Percentiles rank a stretch among this genome's conserved stretches.
These are phyloP conservation scores for Fonsecaea erecta DNA, from an alignment of 2,329 filamentous ascomycete genomes.

Conservation along the genomic window DNA sequence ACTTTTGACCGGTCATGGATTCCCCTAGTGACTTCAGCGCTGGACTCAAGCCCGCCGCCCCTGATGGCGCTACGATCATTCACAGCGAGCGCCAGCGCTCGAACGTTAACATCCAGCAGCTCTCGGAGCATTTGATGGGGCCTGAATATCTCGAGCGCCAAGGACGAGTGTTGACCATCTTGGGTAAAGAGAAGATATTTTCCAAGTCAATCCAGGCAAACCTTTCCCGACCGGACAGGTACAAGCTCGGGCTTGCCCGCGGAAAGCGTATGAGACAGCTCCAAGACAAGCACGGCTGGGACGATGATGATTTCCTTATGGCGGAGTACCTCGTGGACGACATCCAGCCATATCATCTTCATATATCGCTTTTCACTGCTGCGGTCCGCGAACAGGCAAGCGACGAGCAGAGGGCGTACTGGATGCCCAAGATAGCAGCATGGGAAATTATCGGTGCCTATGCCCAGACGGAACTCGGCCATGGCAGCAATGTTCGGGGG, in stretches of 20 bases:
- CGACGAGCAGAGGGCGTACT: slow-evolving; percentile 52
- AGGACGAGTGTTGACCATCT: slow-evolving; percentile 50
- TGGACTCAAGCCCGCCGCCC: slow-evolving; percentile 52
- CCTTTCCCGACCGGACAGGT: slow-evolving; percentile 56
- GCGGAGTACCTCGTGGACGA: slow-evolving; percentile 58
- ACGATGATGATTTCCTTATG: slow-evolving; percentile 54
- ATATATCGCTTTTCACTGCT: slow-evolving; percentile 56
- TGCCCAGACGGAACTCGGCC: slow-evolving; percentile 57
- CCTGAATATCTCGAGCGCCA: slow-evolving; percentile 53
- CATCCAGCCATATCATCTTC: slow-evolving; percentile 57
- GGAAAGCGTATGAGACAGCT: slow-evolving; percentile 56
- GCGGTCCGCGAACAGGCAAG: slow-evolving; percentile 56
- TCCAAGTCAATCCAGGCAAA: slow-evolving; percentile 56
- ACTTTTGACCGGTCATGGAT: background rate
- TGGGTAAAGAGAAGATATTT: slow-evolving; percentile 54
- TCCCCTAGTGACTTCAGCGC: slow-evolving; percentile 51
- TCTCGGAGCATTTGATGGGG: slow-evolving; percentile 52
- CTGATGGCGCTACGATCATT: slow-evolving; percentile 50
- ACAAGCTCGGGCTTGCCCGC: slow-evolving; percentile 56
- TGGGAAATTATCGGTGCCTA: slow-evolving; percentile 59
- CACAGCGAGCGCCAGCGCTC: slow-evolving; percentile 51
- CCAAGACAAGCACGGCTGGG: slow-evolving; percentile 52
- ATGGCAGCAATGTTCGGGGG: slow-evolving; percentile 58
- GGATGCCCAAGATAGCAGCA: slow-evolving; percentile 54
- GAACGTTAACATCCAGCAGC: slow-evolving; percentile 48